phyloP scores from a whole-genome alignment of 345 rosid genomes.

The Euphorbia tirucalli region DNA sequence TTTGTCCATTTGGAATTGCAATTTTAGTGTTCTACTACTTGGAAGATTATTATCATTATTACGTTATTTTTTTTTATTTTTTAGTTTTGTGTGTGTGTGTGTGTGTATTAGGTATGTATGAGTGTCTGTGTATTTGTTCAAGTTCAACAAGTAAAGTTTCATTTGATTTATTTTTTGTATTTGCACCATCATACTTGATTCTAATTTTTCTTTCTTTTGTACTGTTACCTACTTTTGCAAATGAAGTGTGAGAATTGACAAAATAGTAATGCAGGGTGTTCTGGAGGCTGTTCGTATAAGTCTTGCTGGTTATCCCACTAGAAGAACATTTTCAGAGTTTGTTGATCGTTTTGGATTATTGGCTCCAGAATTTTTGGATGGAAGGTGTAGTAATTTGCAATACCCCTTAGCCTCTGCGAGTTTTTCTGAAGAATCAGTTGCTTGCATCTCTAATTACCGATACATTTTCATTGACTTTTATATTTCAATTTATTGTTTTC shows the following conservation, averaged over 20 bases:
- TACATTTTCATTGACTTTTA: slow-evolving; percentile 3
- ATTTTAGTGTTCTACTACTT: no score
- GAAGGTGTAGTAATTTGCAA: slow-evolving; percentile 45
- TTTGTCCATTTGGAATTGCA: no score
- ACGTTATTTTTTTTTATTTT: no score
- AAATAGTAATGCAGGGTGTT: slow-evolving; percentile 61
- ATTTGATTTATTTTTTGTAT: not conserved
- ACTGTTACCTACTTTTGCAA: no score
- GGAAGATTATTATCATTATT: no score
- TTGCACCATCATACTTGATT: not conserved
- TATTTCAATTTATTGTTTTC: not conserved
- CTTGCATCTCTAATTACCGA: not conserved
- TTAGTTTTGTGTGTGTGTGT: no score
- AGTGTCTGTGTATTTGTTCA: not conserved
- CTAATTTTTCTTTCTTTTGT: not conserved
- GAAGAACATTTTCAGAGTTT: slow-evolving; percentile 80
- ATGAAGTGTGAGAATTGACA: not conserved
- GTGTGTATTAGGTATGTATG: no score
- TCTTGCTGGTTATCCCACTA: slow-evolving; percentile 95
- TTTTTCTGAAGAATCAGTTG: not conserved
- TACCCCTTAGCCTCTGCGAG: not conserved
- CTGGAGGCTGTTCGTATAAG: slow-evolving; percentile 98
- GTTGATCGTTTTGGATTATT: slow-evolving; percentile 92
- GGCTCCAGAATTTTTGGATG: slow-evolving; percentile 68
- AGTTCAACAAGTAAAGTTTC: not conserved